A percentile compares a stretch with the other conserved stretches of the same genome.
Conservation (phyloP, 2,329 filamentous ascomycete genomes). For the Cadophora malorum region DNA sequence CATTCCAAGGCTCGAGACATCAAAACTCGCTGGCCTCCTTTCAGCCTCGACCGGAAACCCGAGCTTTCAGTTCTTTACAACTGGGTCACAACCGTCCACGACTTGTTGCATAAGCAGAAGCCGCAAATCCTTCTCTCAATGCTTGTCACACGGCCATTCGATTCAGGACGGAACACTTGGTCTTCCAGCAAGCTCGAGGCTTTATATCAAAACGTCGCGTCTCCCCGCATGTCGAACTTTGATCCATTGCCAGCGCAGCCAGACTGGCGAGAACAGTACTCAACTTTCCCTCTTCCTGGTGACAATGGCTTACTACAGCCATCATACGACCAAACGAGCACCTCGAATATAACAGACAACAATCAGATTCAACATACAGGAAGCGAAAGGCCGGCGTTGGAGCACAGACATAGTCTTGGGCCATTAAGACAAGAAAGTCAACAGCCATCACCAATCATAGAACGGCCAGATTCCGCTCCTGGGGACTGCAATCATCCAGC, state of each 20-base stretch:
- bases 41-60: slow-evolving; percentile 10
- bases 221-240: slow-evolving; percentile 49
- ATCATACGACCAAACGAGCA: slow-evolving; percentile 40
- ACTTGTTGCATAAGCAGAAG: slow-evolving; percentile 33
- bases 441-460: slow-evolving; percentile 35
- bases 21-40: slow-evolving; percentile 24
- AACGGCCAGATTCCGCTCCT: slow-evolving; percentile 44
- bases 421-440: slow-evolving; percentile 38
- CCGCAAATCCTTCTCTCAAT: slow-evolving; percentile 43
- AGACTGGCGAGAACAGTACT: slow-evolving; percentile 48
- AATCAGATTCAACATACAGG: slow-evolving; percentile 33
- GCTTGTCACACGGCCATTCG: slow-evolving; percentile 48
- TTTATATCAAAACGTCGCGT: slow-evolving; percentile 43
- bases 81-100: slow-evolving; percentile 27
- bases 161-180: slow-evolving; percentile 48
- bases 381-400: slow-evolving; percentile 38
- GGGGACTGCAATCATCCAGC: slow-evolving; percentile 37
- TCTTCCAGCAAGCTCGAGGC: slow-evolving; percentile 47
- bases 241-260: slow-evolving; percentile 45
- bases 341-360: slow-evolving; percentile 37
- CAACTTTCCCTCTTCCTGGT: slow-evolving; percentile 41
- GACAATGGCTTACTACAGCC: slow-evolving; percentile 41
- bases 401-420: slow-evolving; percentile 43
- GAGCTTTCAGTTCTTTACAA: slow-evolving; percentile 13
- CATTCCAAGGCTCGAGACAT: slow-evolving; percentile 39